phyloP scores from a whole-genome alignment of 768 basidiomycete species.

The Brasilioporus rufonigricans region DNA sequence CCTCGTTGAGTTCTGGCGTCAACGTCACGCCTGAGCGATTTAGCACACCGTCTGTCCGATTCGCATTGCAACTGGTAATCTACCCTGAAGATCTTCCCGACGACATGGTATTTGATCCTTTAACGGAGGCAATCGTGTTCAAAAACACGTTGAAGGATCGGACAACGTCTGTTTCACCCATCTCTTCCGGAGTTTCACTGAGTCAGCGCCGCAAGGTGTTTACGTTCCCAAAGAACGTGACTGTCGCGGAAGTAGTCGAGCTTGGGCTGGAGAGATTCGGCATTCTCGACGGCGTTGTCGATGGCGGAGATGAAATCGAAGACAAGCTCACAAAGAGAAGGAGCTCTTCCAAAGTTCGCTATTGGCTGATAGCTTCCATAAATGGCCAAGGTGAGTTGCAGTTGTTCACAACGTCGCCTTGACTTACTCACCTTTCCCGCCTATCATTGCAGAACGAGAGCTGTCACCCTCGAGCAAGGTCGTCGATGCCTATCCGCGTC shows the following conservation, averaged over 20 bases:
- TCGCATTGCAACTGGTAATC: conserved; percentile 83
- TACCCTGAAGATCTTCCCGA: conserved; percentile 92
- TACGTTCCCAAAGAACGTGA: conserved; percentile 90
- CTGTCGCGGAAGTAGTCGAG: conserved; percentile 96
- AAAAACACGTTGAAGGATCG: conserved; percentile 67
- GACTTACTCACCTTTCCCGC: conserved; percentile 7
- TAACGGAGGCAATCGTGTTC: conserved; percentile 92
- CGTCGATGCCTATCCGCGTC: conserved; percentile 76
- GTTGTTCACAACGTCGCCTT: background rate
- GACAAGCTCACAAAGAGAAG: conserved; percentile 83
- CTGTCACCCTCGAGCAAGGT: conserved; percentile 79
- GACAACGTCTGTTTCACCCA: conserved; percentile 36
- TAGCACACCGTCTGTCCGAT: conserved; percentile 79
- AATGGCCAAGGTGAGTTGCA: conserved; percentile 59
- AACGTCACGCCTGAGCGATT: conserved; percentile 69
- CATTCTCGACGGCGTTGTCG: conserved; percentile 94
- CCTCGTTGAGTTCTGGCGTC: conserved; percentile 25
- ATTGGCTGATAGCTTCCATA: conserved; percentile 63
- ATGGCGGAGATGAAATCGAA: conserved; percentile 97
- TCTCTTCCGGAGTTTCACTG: conserved; percentile 55
- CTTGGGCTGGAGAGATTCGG: conserved; percentile 90
- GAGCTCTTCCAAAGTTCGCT: conserved; percentile 76
- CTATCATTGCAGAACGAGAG: conserved; percentile 58
- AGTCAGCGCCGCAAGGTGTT: conserved; percentile 77
- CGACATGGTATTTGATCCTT: conserved; percentile 90